Conservation (phyloP, 179 eudicot genomes). For the Beta lomatogona region DNA sequence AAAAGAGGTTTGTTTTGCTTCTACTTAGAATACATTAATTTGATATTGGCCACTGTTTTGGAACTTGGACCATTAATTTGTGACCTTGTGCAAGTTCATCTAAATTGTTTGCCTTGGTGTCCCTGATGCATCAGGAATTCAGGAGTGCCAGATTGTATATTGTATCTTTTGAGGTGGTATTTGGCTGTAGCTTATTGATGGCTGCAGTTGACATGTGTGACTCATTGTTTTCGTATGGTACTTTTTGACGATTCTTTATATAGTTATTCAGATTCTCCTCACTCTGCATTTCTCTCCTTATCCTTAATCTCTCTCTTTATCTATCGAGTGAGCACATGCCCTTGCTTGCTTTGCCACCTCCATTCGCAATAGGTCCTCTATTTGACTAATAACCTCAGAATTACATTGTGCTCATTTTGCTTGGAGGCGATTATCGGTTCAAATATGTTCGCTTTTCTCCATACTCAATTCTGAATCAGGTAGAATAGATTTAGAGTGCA, state of each 20-base stretch:
- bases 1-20: constrained; percentile 68
- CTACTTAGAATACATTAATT: neutral
- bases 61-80: neutral
- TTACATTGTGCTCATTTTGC: no score
- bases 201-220: neutral
- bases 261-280: neutral
- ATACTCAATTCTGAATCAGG: neutral
- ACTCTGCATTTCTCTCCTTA: neutral
- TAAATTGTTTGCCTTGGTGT: neutral
- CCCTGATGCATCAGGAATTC: neutral
- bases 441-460: no score
- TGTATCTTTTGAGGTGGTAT: neutral
- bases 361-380: no score
- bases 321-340: neutral
- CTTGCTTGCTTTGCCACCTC: no score
- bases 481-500: neutral
- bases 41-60: neutral
- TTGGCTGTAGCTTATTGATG: neutral
- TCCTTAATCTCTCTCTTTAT: neutral
- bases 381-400: no score
- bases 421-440: no score
- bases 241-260: neutral
- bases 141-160: neutral
- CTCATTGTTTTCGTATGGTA: neutral
- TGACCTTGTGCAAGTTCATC: neutral